Evolutionary conservation across 306 rosid species (phyloP).

Genomic region (Cucumis cinereus): DNA sequence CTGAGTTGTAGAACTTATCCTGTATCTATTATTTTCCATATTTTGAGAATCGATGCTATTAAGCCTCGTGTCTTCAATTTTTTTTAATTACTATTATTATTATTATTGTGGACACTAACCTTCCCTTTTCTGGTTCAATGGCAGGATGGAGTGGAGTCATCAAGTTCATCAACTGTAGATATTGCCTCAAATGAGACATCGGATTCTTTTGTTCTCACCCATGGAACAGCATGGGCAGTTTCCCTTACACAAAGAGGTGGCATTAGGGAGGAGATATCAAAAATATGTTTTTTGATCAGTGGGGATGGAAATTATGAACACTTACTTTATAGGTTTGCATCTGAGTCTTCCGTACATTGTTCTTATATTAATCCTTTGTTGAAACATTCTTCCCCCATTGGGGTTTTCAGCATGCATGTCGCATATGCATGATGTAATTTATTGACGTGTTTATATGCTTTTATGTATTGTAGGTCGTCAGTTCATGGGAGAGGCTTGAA

Average conservation of each 20-base stretch:
- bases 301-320: constrained; percentile 30
- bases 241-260: constrained; percentile 53
- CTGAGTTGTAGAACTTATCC: not conserved
- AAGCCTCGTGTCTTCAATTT: not conserved
- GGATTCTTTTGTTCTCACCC: constrained; percentile 33
- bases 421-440: not conserved
- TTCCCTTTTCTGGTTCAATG: not conserved
- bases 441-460: constrained; percentile 1
- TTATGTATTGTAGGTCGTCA: constrained; percentile 49
- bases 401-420: not conserved
- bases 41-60: not conserved
- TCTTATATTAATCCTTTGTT: not conserved
- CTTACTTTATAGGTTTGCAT: constrained; percentile 62
- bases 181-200: constrained; percentile 23
- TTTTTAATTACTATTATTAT: not conserved
- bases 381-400: not conserved
- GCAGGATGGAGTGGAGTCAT: constrained; percentile 43
- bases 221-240: constrained; percentile 81
- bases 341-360: not conserved
- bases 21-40: not conserved
- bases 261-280: constrained; percentile 53
- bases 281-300: constrained; percentile 28
- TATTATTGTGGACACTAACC: not conserved
- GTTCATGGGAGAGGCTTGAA: constrained; percentile 81
- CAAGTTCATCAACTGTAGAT: constrained; percentile 32